Evolutionary conservation across 208 protist genomes (phyloP).

Genomic region (Wallacemonas sp.): DNA sequence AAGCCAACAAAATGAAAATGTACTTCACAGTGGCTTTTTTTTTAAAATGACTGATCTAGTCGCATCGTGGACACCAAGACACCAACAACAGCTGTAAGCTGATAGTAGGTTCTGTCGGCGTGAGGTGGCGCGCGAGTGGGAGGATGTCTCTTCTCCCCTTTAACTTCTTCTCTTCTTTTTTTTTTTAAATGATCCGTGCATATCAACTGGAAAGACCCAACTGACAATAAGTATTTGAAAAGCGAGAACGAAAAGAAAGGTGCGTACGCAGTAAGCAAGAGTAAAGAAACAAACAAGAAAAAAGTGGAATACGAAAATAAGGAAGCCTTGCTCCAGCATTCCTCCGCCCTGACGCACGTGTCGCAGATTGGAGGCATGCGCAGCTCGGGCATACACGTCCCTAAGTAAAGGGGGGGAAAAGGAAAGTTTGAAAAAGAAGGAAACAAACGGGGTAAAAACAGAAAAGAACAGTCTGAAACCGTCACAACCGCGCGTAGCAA

Average conservation of each 20-base stretch:
- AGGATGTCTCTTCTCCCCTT: not conserved
- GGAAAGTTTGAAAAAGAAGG: conserved; percentile 20
- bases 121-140: no score
- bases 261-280: conserved; percentile 17
- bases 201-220: conserved; percentile 1
- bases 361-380: conserved; percentile 11
- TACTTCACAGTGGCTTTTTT: no score
- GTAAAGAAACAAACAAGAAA: conserved; percentile 19
- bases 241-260: conserved; percentile 13
- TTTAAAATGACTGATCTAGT: no score
- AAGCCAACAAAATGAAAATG: no score
- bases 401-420: conserved; percentile 8
- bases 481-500: conserved; percentile 7
- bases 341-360: conserved; percentile 5
- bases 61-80: no score
- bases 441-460: conserved; percentile 7
- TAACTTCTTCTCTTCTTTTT: no score
- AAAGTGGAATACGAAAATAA: conserved; percentile 19
- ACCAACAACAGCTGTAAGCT: no score
- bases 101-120: no score
- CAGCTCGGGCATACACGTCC: not conserved
- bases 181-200: no score
- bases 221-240: not conserved
- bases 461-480: conserved; percentile 16
- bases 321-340: not conserved